Conservation (phyloP, 2,329 filamentous ascomycete genomes). For the Kalaharituber pfeilii region DNA sequence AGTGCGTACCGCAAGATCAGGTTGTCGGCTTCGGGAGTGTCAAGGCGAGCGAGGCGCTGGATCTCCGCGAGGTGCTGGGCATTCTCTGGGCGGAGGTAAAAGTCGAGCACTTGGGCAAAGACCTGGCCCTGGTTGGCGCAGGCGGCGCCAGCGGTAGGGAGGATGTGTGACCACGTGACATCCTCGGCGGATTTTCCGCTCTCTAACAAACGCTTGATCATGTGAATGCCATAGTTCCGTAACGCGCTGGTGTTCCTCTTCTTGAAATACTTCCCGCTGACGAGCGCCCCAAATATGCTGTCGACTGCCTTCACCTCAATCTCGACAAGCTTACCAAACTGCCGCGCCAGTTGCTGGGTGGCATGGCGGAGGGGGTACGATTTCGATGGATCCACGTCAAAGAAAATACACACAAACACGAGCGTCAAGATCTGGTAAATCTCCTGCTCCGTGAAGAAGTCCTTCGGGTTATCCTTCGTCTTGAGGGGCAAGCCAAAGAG, state of each 20-base stretch:
- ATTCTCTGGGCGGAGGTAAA: slow-evolving; percentile 45
- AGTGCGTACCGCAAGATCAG: slow-evolving; percentile 50
- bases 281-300: slow-evolving; percentile 24
- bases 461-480: slow-evolving; percentile 34
- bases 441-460: slow-evolving; percentile 40
- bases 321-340: slow-evolving; percentile 46
- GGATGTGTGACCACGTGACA: slow-evolving; percentile 51
- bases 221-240: slow-evolving; percentile 44
- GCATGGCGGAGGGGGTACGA: slow-evolving; percentile 46
- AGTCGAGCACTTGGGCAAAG: slow-evolving; percentile 57
- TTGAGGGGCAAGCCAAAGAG: slow-evolving; percentile 40
- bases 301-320: slow-evolving; percentile 44
- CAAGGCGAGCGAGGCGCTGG: slow-evolving; percentile 39
- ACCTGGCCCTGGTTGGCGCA: slow-evolving; percentile 55
- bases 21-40: slow-evolving; percentile 41
- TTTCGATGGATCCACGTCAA: slow-evolving; percentile 48
- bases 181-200: slow-evolving; percentile 45
- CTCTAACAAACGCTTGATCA: slow-evolving; percentile 48
- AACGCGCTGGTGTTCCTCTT: slow-evolving; percentile 37
- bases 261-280: background rate
- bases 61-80: slow-evolving; percentile 42
- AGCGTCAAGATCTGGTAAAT: slow-evolving; percentile 44
- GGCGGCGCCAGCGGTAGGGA: slow-evolving; percentile 49
- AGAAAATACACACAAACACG: slow-evolving; percentile 49
- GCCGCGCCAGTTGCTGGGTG: slow-evolving; percentile 38